Conservation (phyloP, 306 rosid species). For the Crotalaria pallida region DNA sequence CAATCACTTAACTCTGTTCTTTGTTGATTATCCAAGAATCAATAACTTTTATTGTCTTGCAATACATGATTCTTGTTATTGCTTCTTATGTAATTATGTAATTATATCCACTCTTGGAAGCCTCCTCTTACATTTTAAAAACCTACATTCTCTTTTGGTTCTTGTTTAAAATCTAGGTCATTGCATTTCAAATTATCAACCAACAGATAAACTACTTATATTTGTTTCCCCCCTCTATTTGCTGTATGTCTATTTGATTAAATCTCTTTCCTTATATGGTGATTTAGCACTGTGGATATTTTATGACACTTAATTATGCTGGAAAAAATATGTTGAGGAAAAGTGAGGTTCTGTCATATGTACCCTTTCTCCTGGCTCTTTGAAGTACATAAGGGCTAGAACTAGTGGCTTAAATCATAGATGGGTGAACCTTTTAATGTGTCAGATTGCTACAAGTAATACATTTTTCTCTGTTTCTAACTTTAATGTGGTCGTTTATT, state of each 20-base stretch:
- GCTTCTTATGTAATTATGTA: background rate
- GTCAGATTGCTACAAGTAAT: background rate
- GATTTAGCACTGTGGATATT: background rate
- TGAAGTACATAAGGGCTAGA: background rate
- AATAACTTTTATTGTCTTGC: background rate
- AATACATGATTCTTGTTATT: slow-evolving; percentile 7
- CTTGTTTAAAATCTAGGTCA: background rate
- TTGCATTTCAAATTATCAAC: slow-evolving; percentile 9
- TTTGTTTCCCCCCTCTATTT: background rate
- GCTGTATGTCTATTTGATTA: background rate
- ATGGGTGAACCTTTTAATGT: background rate
- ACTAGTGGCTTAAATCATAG: background rate
- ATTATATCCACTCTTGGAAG: background rate
- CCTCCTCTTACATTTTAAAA: slow-evolving; percentile 7
- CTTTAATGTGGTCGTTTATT: slow-evolving; percentile 15
- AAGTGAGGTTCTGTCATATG: background rate
- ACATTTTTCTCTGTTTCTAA: slow-evolving; percentile 23
- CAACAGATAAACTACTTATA: background rate
- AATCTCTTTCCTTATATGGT: background rate
- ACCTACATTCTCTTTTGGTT: background rate
- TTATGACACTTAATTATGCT: background rate
- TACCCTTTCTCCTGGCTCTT: background rate
- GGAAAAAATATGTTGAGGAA: background rate
- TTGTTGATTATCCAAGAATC: slow-evolving; percentile 12
- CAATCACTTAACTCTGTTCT: background rate